A percentile compares a stretch with the other conserved stretches of the same genome.
These are phyloP conservation scores for Aspergillus versicolor DNA, from an alignment of 2,329 filamentous ascomycete genomes.

Conservation along the genomic window DNA sequence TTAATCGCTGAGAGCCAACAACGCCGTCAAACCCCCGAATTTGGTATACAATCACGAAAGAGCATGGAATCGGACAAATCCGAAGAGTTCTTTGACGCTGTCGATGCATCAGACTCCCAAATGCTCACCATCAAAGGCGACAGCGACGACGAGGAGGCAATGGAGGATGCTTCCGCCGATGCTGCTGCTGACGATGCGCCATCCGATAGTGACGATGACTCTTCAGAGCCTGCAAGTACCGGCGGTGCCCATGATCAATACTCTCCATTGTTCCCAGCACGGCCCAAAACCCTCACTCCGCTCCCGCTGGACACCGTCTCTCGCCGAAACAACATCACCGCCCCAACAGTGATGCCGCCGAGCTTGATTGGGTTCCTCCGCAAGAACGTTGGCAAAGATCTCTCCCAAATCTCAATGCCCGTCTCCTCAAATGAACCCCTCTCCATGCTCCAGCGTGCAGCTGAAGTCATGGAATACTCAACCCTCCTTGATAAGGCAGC, in stretches of 20 bases:
- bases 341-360: slow-evolving; percentile 76
- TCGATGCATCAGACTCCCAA: slow-evolving; percentile 65
- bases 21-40: slow-evolving; percentile 59
- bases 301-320: slow-evolving; percentile 68
- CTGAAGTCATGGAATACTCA: slow-evolving; percentile 90
- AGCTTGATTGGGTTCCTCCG: slow-evolving; percentile 91
- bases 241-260: slow-evolving; percentile 34
- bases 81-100: slow-evolving; percentile 94
- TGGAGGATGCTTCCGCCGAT: slow-evolving; percentile 36
- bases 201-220: slow-evolving; percentile 60
- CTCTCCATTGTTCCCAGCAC: slow-evolving; percentile 66
- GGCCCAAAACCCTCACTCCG: slow-evolving; percentile 73
- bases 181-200: slow-evolving; percentile 58
- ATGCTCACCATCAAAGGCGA: slow-evolving; percentile 73
- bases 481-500: slow-evolving; percentile 76
- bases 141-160: slow-evolving; percentile 61
- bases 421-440: slow-evolving; percentile 93
- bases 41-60: slow-evolving; percentile 56
- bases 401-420: slow-evolving; percentile 96
- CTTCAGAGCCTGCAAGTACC: slow-evolving; percentile 36
- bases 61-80: slow-evolving; percentile 80
- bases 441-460: slow-evolving; percentile 81
- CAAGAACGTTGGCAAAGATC: slow-evolving; percentile 97
- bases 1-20: slow-evolving; percentile 78
- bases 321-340: slow-evolving; percentile 68